A percentile compares a stretch with the other conserved stretches of the same genome.
phyloP scores from a whole-genome alignment of 805 yeast genomes.

The Kodamaea leandrae region DNA sequence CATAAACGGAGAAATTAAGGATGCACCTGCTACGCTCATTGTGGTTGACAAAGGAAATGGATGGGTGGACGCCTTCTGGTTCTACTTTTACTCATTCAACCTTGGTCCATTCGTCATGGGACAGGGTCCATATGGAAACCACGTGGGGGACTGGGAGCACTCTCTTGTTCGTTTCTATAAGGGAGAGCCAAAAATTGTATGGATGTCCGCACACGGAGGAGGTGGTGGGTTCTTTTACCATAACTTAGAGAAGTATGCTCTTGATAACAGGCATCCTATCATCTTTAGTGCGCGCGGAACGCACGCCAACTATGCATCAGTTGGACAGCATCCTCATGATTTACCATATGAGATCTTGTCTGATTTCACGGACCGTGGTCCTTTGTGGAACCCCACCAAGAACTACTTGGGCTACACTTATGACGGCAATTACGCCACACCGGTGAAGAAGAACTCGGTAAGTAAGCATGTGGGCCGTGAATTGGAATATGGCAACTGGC shows the following conservation, averaged over 20 bases:
- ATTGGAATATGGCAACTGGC: conserved; percentile 64
- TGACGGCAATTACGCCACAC: conserved; percentile 55
- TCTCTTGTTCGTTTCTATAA: conserved; percentile 78
- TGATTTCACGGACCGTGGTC: conserved; percentile 94
- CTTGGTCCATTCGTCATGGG: conserved; percentile 98
- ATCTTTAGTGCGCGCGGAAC: conserved; percentile 93
- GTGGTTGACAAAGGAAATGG: conserved; percentile 93
- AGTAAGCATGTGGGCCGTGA: conserved; percentile 54
- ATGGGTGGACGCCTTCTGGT: conserved; percentile 95
- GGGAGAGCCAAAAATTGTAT: conserved; percentile 76
- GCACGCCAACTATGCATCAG: conserved; percentile 95
- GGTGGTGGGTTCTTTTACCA: conserved; percentile 83
- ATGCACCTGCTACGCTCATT: conserved; percentile 78
- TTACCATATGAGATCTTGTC: conserved; percentile 86
- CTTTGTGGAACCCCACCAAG: conserved; percentile 88
- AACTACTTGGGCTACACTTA: conserved; percentile 81
- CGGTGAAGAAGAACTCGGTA: conserved; percentile 39
- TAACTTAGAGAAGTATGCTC: conserved; percentile 65
- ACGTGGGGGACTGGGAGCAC: conserved; percentile 98
- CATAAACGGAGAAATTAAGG: conserved; percentile 63
- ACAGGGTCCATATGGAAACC: conserved; percentile 94
- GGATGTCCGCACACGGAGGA: conserved; percentile 99
- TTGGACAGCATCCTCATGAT: conserved; percentile 95
- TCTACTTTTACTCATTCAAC: conserved; percentile 90
- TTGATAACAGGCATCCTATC: conserved; percentile 54